Evolutionary conservation across 768 basidiomycete species (phyloP), one percentile per base, ranked within the genome.

Genomic region (Mycena capillaripes): DNA sequence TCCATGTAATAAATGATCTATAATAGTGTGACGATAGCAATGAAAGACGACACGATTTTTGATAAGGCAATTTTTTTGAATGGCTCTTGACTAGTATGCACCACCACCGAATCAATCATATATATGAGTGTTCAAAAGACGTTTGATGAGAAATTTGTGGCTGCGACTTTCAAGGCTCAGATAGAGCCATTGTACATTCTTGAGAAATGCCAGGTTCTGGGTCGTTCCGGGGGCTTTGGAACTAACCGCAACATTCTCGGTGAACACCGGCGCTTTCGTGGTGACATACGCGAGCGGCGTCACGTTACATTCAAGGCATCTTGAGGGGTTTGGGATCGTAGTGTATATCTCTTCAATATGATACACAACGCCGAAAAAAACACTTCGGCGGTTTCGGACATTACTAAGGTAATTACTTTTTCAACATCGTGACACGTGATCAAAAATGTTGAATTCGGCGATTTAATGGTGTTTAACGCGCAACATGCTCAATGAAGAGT

Each of bases 181-280:
- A n/a, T n/a, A n/a, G n/a, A n/a, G n/a, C n/a, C n/a, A n/a, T n/a
- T n/a, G n/a, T n/a, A n/a, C n/a, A n/a, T n/a, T n/a, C n/a, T n/a
- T n/a, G n/a, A n/a, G n/a, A n/a, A n/a, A n/a, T n/a, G n/a, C n/a
- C n/a, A n/a, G n/a, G n/a, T n/a, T n/a, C n/a, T n/a, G n/a, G n/a
- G n/a, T n/a, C n/a, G n/a, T n/a, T n/a, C n/a, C n/a, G n/a, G 79
- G 79, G 4, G 73, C 80, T 36, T 72, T 90, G 72, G 83, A 80
- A 69, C 85, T 87, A 8, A 84, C 83, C 5, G 77, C 79, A 1
- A 80, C 73, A 5, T 74, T 88, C 32, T 69, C 74, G 2, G 62
- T 81, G 46, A 84, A 87, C 72, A 88, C 87, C 5, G 87, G 88
- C 2, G 88, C 88, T 6, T 87, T 81, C 66, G 82, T 85, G 29